Conservation (phyloP, 805 yeast genomes). For the Candida quercuum region DNA sequence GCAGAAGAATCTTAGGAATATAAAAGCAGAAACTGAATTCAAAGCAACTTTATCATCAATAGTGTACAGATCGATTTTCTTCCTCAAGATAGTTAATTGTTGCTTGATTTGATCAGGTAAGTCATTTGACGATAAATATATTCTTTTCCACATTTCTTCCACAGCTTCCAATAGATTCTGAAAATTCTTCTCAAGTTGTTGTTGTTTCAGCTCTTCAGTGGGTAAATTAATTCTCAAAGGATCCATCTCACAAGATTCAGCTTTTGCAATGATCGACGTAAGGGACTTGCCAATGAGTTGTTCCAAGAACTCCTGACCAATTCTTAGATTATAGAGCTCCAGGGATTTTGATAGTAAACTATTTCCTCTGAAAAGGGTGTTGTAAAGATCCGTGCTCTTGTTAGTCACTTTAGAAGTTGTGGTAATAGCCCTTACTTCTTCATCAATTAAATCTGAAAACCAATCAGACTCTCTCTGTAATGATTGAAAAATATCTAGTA, state of each 20-base stretch:
- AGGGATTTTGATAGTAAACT: constrained; percentile 76
- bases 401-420: constrained; percentile 18
- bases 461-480: constrained; percentile 64
- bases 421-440: constrained; percentile 43
- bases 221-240: constrained; percentile 48
- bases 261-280: constrained; percentile 41
- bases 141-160: constrained; percentile 59
- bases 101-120: constrained; percentile 62
- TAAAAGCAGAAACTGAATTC: constrained; percentile 76
- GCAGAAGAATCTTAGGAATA: constrained; percentile 80
- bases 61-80: constrained; percentile 57
- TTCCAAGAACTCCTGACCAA: constrained; percentile 77
- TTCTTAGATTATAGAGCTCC: constrained; percentile 68
- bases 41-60: constrained; percentile 45
- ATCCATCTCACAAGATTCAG: constrained; percentile 68
- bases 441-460: constrained; percentile 64
- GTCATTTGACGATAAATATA: constrained; percentile 64
- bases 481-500: constrained; percentile 72
- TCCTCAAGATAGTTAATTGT: constrained; percentile 59
- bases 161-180: constrained; percentile 44
- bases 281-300: constrained; percentile 69
- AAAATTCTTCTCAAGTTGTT: constrained; percentile 42
- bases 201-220: constrained; percentile 31
- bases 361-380: constrained; percentile 77
- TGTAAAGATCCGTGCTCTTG: constrained; percentile 37